These are phyloP conservation scores for Cryphonectria japonica DNA, from an alignment of 2,329 filamentous ascomycete genomes.

Conservation along the genomic window DNA sequence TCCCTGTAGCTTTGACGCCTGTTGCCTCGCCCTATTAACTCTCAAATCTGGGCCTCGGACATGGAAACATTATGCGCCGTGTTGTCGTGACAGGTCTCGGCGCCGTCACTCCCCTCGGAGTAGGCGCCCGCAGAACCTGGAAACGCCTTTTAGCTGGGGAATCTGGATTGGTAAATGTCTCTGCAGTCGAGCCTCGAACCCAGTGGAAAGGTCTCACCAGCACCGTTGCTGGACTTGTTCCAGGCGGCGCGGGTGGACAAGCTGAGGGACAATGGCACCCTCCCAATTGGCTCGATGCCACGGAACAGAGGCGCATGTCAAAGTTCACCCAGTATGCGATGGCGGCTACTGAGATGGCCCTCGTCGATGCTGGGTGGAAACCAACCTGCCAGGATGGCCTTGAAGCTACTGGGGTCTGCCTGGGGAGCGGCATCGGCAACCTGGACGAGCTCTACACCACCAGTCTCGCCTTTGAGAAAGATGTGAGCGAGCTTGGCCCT, in stretches of 20 bases:
- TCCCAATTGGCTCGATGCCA: conserved; percentile 56
- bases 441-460: conserved; percentile 89
- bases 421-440: conserved; percentile 95
- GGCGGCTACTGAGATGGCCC: conserved; percentile 82
- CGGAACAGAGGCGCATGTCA: conserved; percentile 79
- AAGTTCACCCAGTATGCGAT: conserved; percentile 89
- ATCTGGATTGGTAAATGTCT: conserved; percentile 78
- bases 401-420: conserved; percentile 83
- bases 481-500: conserved; percentile 59
- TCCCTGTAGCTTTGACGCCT: conserved; percentile 7
- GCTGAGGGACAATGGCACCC: conserved; percentile 52
- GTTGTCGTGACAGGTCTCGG: conserved; percentile 86
- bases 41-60: conserved; percentile 29
- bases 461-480: conserved; percentile 73
- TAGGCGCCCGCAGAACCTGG: conserved; percentile 81
- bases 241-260: conserved; percentile 46
- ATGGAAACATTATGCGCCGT: conserved; percentile 63
- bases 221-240: conserved; percentile 83
- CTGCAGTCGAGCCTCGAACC: conserved; percentile 57
- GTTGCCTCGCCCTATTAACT: conserved; percentile 5
- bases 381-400: conserved; percentile 63
- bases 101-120: conserved; percentile 80
- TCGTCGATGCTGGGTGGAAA: conserved; percentile 80
- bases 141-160: conserved; percentile 76
- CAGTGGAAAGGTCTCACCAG: conserved; percentile 77